Conservation (phyloP, 371 early-diverging fungal species). For the Umbelopsis sp. region DNA sequence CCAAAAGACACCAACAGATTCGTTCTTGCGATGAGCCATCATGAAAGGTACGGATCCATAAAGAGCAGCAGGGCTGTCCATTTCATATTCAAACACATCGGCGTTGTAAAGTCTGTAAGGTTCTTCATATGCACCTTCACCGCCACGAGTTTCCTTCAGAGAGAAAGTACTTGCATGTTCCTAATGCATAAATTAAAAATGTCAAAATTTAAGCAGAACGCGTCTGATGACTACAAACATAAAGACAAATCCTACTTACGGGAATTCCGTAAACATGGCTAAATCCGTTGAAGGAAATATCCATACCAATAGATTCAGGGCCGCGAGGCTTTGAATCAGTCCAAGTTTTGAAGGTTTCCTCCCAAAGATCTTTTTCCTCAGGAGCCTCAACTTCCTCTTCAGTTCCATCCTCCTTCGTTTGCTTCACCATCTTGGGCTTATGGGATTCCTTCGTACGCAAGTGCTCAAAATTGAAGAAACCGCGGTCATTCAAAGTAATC, state of each 20-base stretch:
- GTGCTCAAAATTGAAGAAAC: conserved; percentile 86
- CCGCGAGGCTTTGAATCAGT: conserved; percentile 93
- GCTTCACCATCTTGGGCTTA: conserved; percentile 47
- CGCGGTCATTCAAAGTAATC: conserved; percentile 81
- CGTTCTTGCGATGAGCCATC: conserved; percentile 78
- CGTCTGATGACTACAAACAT: too few relatives aligned
- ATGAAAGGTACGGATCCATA: conserved; percentile 96
- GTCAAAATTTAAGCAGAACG: background rate
- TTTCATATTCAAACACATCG: conserved; percentile 96
- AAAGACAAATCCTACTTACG: conserved; percentile 20
- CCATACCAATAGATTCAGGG: conserved; percentile 90
- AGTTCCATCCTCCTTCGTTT: conserved; percentile 42
- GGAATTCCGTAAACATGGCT: conserved; percentile 95
- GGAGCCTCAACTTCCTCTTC: conserved; percentile 46
- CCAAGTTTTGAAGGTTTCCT: conserved; percentile 86
- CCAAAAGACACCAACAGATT: conserved; percentile 81
- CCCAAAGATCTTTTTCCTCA: conserved; percentile 76
- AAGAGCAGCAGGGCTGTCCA: conserved; percentile 93
- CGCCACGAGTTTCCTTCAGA: conserved; percentile 85
- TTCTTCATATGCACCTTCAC: conserved; percentile 76
- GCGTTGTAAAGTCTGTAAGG: conserved; percentile 98
- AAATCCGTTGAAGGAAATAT: conserved; percentile 88
- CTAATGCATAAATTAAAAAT: conserved; percentile 14
- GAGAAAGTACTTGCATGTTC: conserved; percentile 89
- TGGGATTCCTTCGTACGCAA: conserved; percentile 66